A percentile compares a stretch with the other conserved stretches of the same genome.
Conservation (phyloP, 2,329 filamentous ascomycete genomes). For the Verruconis gallopava region DNA sequence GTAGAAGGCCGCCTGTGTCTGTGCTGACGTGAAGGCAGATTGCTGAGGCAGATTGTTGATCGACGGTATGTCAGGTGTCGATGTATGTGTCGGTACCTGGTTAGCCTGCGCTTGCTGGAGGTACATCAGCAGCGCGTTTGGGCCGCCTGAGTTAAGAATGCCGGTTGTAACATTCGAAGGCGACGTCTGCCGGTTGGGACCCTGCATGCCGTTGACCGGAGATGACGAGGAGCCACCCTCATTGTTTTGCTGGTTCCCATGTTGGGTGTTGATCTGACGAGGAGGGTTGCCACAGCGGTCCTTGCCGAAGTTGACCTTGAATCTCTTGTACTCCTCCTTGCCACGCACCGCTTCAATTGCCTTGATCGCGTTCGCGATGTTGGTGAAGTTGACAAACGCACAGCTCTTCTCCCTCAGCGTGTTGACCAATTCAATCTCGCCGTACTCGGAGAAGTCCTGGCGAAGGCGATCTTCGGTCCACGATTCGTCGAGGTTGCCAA, state of each 20-base stretch:
- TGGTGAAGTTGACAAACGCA: conserved; percentile 98
- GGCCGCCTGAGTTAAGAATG: conserved; percentile 64
- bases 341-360: conserved; percentile 92
- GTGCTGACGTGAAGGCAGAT: conserved; percentile 58
- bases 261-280: conserved; percentile 54
- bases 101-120: conserved; percentile 64
- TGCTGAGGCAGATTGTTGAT: conserved; percentile 18
- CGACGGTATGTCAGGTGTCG: conserved; percentile 24
- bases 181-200: conserved; percentile 46
- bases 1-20: conserved; percentile 74
- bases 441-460: conserved; percentile 94
- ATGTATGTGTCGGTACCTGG: conserved; percentile 24
- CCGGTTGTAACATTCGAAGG: conserved; percentile 57
- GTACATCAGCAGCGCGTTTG: conserved; percentile 88
- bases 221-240: conserved; percentile 44
- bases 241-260: conserved; percentile 51
- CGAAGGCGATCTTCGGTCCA: conserved; percentile 94
- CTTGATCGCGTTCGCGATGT: conserved; percentile 99
- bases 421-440: conserved; percentile 96
- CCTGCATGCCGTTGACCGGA: conserved; percentile 45
- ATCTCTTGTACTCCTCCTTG: conserved; percentile 91
- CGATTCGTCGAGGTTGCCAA: conserved; percentile 91
- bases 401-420: conserved; percentile 96
- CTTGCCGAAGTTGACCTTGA: conserved; percentile 99
- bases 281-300: conserved; percentile 95